phyloP scores from a whole-genome alignment of 2,329 filamentous ascomycete genomes.

The Parascedosporium putredinis region DNA sequence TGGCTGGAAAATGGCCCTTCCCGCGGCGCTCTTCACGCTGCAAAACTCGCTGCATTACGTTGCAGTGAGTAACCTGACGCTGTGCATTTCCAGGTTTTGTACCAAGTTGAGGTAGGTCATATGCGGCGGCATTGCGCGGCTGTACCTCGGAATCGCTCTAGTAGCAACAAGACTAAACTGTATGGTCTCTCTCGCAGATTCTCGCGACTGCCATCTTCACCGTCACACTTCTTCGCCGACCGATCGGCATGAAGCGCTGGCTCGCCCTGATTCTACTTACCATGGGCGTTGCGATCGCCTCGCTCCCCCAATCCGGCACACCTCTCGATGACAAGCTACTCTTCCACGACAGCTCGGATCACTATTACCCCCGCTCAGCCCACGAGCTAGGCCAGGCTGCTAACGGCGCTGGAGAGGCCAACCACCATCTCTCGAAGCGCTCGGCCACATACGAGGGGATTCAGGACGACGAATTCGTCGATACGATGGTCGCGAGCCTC shows the following conservation, averaged over 20 bases:
- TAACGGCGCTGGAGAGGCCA: conserved; percentile 37
- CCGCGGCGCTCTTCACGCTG: conserved; percentile 77
- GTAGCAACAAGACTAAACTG: not conserved
- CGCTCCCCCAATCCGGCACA: conserved; percentile 54
- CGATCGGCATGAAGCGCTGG: conserved; percentile 67
- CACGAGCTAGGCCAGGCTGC: conserved; percentile 58
- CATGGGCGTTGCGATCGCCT: conserved; percentile 74
- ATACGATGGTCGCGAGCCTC: conserved; percentile 37
- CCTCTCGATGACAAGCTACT: conserved; percentile 43
- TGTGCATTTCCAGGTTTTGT: conserved; percentile 86
- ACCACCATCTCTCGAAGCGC: conserved; percentile 44
- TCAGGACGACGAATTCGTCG: conserved; percentile 48
- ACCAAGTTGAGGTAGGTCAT: conserved; percentile 70
- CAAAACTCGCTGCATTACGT: conserved; percentile 93
- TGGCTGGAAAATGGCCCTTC: conserved; percentile 89
- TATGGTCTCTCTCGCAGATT: conserved; percentile 39
- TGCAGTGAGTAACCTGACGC: conserved; percentile 81
- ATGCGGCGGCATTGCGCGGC: no score
- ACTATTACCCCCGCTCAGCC: conserved; percentile 68
- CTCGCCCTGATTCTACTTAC: conserved; percentile 68
- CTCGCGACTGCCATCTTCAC: conserved; percentile 83
- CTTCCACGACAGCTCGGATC: conserved; percentile 52
- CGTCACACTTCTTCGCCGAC: conserved; percentile 62
- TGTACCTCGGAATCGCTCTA: no score
- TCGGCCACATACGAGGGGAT: conserved; percentile 91